A percentile compares a stretch with the other conserved stretches of the same genome.
Evolutionary conservation across 805 yeast genomes (phyloP).

Genomic region (Yarrowia sp.): DNA sequence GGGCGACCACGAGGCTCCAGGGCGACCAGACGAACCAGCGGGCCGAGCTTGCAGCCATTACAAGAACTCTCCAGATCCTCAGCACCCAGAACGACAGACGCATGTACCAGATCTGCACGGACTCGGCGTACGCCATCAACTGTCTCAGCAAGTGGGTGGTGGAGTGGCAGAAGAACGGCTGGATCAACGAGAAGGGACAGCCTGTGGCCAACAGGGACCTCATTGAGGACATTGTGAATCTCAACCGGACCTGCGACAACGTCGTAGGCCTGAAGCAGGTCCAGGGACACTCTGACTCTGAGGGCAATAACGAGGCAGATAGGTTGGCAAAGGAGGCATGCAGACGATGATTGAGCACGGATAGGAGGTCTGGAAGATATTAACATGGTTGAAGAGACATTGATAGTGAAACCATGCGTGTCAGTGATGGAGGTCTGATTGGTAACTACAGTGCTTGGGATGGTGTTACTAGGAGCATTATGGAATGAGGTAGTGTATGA

Average conservation of each 20-base stretch:
- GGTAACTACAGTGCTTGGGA: no score
- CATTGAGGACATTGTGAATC: background rate
- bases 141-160: background rate
- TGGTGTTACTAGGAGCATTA: no score
- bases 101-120: background rate
- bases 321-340: background rate
- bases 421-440: no score
- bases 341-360: no score
- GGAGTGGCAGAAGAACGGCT: background rate
- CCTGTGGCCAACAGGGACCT: background rate
- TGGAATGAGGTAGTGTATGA: no score
- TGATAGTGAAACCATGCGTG: no score
- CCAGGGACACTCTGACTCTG: background rate
- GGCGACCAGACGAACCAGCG: background rate
- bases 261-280: background rate
- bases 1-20: background rate
- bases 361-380: no score
- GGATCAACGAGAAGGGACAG: background rate
- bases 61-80: background rate
- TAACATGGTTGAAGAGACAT: no score
- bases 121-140: background rate
- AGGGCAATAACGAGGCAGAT: background rate
- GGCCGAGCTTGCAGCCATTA: background rate
- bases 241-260: background rate
- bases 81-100: background rate